Evolutionary conservation across 148 eudicot genomes (phyloP).

Genomic region (Chenopodium album): DNA sequence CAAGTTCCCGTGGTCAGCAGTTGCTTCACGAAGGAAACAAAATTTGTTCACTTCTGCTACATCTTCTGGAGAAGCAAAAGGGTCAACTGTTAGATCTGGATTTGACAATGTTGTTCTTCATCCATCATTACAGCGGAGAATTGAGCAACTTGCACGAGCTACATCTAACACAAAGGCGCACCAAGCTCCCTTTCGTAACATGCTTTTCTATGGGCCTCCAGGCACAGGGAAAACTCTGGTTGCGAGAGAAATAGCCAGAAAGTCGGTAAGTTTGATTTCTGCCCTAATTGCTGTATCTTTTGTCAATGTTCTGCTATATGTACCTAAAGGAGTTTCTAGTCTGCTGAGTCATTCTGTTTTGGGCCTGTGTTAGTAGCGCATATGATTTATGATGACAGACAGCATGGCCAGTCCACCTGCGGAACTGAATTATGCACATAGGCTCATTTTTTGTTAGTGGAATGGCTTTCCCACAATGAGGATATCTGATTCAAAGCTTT

Average conservation of each 20-base stretch:
- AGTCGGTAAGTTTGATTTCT: constrained; percentile 56
- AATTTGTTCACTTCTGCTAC: constrained; percentile 45
- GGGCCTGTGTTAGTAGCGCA: background rate
- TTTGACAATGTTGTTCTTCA: constrained; percentile 81
- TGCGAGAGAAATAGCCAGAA: constrained; percentile 91
- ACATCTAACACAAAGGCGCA: constrained; percentile 91
- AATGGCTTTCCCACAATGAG: background rate
- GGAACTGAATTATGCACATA: background rate
- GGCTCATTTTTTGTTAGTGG: background rate
- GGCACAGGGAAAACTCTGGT: constrained; percentile 99
- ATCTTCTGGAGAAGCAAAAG: constrained; percentile 39
- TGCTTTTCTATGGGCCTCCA: constrained; percentile 99
- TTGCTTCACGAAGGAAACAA: constrained; percentile 45
- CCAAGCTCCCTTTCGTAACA: constrained; percentile 93
- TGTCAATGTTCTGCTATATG: background rate
- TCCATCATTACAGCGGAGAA: constrained; percentile 75
- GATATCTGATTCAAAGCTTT: background rate
- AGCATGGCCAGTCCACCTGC: too few species aligned
- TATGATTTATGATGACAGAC: background rate
- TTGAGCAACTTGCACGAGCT: constrained; percentile 89
- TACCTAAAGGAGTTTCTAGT: background rate
- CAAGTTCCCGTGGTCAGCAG: constrained; percentile 69
- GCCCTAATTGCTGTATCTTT: background rate
- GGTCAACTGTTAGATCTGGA: constrained; percentile 45
- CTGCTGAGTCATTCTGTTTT: background rate